These are phyloP conservation scores for Gnetum montanum DNA, from an alignment of 75 land plant species.

Conservation along the genomic window DNA sequence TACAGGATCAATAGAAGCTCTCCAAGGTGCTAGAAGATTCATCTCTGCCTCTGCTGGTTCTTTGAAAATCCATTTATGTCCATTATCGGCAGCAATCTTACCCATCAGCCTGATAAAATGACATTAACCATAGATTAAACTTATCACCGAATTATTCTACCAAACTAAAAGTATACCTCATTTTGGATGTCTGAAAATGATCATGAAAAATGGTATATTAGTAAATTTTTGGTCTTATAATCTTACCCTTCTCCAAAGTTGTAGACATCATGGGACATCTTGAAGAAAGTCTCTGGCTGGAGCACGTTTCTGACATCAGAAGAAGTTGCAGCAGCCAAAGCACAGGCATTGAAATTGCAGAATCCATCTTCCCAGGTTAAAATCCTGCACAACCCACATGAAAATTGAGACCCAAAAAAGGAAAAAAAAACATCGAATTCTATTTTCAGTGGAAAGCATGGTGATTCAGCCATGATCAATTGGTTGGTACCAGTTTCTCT, in stretches of 20 bases:
- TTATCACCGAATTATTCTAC: neutral
- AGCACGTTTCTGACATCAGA: constrained; percentile 2
- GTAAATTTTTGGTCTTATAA: neutral
- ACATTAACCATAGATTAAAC: neutral
- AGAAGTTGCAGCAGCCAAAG: constrained; percentile 2
- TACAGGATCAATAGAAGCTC: constrained; percentile 72
- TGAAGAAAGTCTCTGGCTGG: constrained; percentile 38
- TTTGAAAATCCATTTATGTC: constrained; percentile 86
- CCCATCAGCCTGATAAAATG: constrained; percentile 66
- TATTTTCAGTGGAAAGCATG: no score
- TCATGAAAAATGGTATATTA: constrained; percentile 10
- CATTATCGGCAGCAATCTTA: constrained; percentile 85
- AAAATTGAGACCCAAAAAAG: constrained; percentile 18
- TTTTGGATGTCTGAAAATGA: constrained; percentile 21
- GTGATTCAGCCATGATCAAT: no score
- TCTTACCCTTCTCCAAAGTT: constrained; percentile 51
- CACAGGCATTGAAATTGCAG: constrained; percentile 10
- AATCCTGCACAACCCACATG: constrained; percentile 13
- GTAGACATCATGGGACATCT: constrained; percentile 51
- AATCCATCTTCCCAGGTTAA: constrained; percentile 50
- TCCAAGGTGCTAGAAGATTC: constrained; percentile 73
- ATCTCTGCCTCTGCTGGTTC: constrained; percentile 75
- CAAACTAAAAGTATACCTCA: constrained; percentile 7
- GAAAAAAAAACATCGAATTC: constrained; percentile 21
- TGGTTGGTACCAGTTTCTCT: constrained; percentile 35